Conservation (phyloP, 2,329 filamentous ascomycete species). For the Fusarium luffae region DNA sequence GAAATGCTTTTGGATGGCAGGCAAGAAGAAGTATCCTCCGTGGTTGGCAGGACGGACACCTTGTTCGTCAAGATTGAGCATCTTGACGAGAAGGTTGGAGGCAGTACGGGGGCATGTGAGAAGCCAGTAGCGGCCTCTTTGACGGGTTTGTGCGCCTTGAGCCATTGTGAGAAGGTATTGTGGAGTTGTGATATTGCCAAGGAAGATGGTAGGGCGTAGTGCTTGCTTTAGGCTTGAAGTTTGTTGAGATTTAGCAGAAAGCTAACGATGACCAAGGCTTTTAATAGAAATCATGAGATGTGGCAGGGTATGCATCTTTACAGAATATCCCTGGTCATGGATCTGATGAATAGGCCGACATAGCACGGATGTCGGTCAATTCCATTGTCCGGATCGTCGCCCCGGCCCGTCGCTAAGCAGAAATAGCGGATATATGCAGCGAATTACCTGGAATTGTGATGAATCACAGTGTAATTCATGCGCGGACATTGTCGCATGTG, state of each 20-base stretch:
- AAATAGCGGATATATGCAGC: not conserved
- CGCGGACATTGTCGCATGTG: constrained; percentile 4
- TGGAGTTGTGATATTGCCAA: not conserved
- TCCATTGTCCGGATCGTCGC: constrained; percentile 15
- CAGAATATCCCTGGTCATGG: not conserved
- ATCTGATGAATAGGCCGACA: not conserved
- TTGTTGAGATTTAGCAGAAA: not conserved
- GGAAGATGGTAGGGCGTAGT: not conserved
- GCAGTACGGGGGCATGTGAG: constrained; percentile 34
- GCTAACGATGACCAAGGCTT: not conserved
- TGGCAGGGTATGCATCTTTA: no score
- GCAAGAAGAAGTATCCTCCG: constrained; percentile 38
- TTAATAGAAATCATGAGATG: no score
- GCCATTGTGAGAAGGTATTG: constrained; percentile 9
- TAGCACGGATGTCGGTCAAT: constrained; percentile 23
- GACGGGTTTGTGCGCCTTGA: constrained; percentile 4
- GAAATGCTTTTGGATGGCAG: constrained; percentile 3
- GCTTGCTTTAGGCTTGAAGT: not conserved
- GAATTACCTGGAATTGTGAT: not conserved
- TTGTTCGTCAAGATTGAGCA: constrained; percentile 36
- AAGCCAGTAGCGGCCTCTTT: constrained; percentile 29
- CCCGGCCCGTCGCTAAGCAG: constrained; percentile 22
- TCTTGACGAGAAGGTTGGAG: constrained; percentile 36
- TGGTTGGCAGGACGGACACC: constrained; percentile 21
- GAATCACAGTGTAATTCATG: not conserved